A percentile compares a stretch with the other conserved stretches of the same genome.
Evolutionary conservation across 345 rosid species (phyloP).

Genomic region (Boechera retrofracta): DNA sequence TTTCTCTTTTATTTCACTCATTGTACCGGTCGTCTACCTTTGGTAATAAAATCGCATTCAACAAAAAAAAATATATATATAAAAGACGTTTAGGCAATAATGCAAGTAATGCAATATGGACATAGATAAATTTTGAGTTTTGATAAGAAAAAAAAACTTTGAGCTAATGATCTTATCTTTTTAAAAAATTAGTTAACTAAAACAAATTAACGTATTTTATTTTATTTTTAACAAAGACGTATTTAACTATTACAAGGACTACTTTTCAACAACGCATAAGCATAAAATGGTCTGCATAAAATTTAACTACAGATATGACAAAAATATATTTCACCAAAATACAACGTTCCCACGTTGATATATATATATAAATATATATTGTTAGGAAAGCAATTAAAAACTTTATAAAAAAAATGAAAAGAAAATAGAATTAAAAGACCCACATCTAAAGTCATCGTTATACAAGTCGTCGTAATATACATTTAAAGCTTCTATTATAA

Average conservation of each 20-base stretch:
- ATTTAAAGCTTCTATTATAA: not conserved
- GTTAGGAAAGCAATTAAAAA: not conserved
- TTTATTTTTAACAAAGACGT: not conserved
- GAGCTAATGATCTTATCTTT: too few species aligned
- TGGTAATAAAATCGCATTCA: too few species aligned
- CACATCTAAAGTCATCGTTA: not conserved
- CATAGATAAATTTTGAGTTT: too few species aligned
- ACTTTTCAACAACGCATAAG: not conserved
- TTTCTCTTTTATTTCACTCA: too few species aligned
- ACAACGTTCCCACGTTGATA: not conserved
- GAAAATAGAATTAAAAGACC: conserved; percentile 1
- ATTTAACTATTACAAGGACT: not conserved
- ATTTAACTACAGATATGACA: not conserved
- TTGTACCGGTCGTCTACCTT: too few species aligned
- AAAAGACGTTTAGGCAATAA: too few species aligned
- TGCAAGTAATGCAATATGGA: too few species aligned
- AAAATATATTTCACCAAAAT: not conserved
- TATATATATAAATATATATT: not conserved
- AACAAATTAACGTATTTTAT: not conserved
- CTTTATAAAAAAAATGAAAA: too few species aligned
- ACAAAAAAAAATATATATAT: too few species aligned
- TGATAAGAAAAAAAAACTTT: too few species aligned
- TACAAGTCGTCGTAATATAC: not conserved
- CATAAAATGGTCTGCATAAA: not conserved
- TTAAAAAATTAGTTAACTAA: not conserved